phyloP scores from a whole-genome alignment of 495 filamentous ascomycete genomes.

The Aspergillus nidulans region DNA sequence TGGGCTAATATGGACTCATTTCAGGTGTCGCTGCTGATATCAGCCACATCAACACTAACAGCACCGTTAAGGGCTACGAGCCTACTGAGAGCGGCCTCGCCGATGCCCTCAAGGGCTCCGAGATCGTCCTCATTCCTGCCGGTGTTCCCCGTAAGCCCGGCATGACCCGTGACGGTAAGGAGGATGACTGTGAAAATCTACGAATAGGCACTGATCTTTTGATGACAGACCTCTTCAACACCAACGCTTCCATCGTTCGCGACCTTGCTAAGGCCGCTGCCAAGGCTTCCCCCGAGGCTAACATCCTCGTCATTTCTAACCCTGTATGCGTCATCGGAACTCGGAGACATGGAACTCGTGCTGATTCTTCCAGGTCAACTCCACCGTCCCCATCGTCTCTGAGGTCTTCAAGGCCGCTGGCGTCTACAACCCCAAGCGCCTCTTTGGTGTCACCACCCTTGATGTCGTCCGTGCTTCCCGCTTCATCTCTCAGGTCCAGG shows the following conservation, averaged over 20 bases:
- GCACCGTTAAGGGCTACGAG: slow-evolving; percentile 84
- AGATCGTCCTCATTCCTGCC: slow-evolving; percentile 95
- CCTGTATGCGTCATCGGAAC: slow-evolving; percentile 51
- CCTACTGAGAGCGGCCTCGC: slow-evolving; percentile 69
- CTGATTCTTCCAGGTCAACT: slow-evolving; percentile 63
- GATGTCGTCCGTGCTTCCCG: slow-evolving; percentile 96
- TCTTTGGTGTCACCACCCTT: slow-evolving; percentile 99
- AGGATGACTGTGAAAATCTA: background rate
- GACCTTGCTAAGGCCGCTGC: slow-evolving; percentile 96
- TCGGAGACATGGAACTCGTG: background rate
- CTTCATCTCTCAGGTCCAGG: slow-evolving; percentile 92
- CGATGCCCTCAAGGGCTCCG: slow-evolving; percentile 73
- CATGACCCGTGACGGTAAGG: slow-evolving; percentile 90
- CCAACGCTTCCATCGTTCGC: slow-evolving; percentile 98
- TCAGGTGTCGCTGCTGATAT: slow-evolving; percentile 97
- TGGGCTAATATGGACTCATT: slow-evolving; percentile 6
- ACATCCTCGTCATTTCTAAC: slow-evolving; percentile 96
- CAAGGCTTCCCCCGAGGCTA: slow-evolving; percentile 83
- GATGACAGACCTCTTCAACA: slow-evolving; percentile 91
- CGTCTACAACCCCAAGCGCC: slow-evolving; percentile 96
- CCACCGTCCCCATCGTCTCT: slow-evolving; percentile 93
- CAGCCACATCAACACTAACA: slow-evolving; percentile 98
- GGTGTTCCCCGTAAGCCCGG: slow-evolving; percentile 99
- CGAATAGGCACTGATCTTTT: slow-evolving; percentile 1
- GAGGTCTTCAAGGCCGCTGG: slow-evolving; percentile 92